phyloP scores from a whole-genome alignment of 163 green algal genomes.

The Chlamydomonas reinhardtii region DNA sequence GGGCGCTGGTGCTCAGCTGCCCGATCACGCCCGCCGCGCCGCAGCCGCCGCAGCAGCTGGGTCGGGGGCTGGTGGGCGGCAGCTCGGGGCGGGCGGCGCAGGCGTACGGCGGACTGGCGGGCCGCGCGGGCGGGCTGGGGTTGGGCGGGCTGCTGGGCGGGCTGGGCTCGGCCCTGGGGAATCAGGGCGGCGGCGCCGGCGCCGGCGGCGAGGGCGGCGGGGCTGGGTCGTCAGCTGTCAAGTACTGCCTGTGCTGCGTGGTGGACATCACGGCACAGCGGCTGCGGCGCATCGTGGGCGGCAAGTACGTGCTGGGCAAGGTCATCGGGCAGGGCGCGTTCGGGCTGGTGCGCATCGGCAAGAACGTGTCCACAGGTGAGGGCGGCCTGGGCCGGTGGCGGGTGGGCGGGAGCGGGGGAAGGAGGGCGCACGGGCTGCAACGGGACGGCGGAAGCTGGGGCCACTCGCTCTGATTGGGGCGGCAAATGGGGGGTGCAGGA shows the following conservation, averaged over 20 bases:
- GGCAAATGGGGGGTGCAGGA: too few species aligned
- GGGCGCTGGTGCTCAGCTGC: constrained; percentile 60
- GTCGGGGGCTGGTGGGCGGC: not conserved
- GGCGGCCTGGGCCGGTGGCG: not conserved
- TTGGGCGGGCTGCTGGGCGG: constrained; percentile 11
- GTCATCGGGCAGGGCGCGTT: constrained; percentile 72
- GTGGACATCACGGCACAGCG: constrained; percentile 66
- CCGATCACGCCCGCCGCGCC: constrained; percentile 27
- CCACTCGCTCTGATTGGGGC: too few species aligned
- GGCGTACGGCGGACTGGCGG: not conserved
- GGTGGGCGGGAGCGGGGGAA: not conserved
- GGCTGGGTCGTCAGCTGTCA: not conserved
- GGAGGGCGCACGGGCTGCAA: not conserved
- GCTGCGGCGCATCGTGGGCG: constrained; percentile 55
- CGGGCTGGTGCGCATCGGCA: constrained; percentile 71
- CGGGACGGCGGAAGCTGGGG: too few species aligned
- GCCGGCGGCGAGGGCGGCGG: not conserved
- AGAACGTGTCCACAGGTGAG: constrained; percentile 57
- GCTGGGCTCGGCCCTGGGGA: not conserved
- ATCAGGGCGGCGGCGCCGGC: not conserved
- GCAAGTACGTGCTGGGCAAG: constrained; percentile 75
- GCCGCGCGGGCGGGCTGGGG: not conserved
- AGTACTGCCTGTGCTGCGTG: constrained; percentile 57
- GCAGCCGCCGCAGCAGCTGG: not conserved
- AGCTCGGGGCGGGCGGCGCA: constrained; percentile 12